A percentile compares a stretch with the other conserved stretches of the same genome.
Conservation (phyloP, 345 rosid genomes). For the Eucalyptus marginata region DNA sequence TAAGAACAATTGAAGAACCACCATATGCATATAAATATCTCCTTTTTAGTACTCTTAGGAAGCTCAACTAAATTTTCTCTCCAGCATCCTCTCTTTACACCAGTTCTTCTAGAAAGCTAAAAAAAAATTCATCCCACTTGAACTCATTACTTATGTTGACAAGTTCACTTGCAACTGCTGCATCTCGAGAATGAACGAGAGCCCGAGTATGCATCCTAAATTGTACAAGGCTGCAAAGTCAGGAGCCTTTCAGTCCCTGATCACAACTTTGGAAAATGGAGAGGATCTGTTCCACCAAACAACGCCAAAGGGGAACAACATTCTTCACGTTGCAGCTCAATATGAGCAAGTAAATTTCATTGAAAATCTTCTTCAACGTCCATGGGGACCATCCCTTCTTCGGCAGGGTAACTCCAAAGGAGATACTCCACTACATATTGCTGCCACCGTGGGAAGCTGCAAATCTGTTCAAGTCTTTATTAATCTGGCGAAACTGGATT, state of each 20-base stretch:
- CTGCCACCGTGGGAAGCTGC: not conserved
- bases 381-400: not conserved
- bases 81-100: too few species aligned
- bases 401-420: not conserved
- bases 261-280: not conserved
- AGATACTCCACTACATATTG: not conserved
- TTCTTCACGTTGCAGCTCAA: not conserved
- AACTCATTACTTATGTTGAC: not conserved
- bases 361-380: not conserved
- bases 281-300: not conserved
- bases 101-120: too few species aligned
- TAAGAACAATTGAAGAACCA: too few species aligned
- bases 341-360: not conserved
- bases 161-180: not conserved
- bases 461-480: not conserved
- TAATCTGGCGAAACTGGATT: not conserved
- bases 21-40: too few species aligned
- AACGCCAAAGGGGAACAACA: not conserved
- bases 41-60: too few species aligned
- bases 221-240: not conserved
- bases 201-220: not conserved
- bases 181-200: rapidly evolving
- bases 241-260: not conserved
- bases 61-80: too few species aligned
- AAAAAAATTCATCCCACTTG: too few species aligned